These are phyloP conservation scores for Psilocybe cyanescens DNA, from an alignment of 768 basidiomycete genomes.

Conservation along the genomic window DNA sequence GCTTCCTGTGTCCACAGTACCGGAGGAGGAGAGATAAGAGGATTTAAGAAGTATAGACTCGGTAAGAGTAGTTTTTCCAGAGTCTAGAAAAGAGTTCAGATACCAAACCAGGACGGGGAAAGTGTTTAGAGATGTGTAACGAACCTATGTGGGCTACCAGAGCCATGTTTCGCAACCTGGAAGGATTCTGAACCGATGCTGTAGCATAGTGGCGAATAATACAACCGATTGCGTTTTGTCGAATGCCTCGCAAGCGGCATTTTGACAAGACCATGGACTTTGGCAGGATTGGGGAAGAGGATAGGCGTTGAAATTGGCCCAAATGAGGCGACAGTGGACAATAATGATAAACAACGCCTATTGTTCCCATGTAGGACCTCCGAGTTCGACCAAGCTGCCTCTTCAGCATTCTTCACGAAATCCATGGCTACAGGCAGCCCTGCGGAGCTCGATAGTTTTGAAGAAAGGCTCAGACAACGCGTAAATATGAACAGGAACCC, in stretches of 20 bases:
- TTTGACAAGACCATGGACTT: slow-evolving; percentile 24
- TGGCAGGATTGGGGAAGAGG: not conserved
- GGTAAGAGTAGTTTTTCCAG: slow-evolving; percentile 88
- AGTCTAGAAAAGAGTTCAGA: slow-evolving; percentile 50
- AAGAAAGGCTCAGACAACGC: slow-evolving; percentile 49
- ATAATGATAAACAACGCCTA: slow-evolving; percentile 29
- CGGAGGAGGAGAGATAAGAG: slow-evolving; percentile 70
- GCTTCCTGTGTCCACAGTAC: slow-evolving; percentile 88
- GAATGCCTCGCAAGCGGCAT: slow-evolving; percentile 25
- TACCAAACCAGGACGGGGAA: not conserved
- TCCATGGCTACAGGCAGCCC: slow-evolving; percentile 35
- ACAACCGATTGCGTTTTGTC: not conserved
- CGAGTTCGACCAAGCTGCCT: not conserved
- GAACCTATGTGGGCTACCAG: slow-evolving; percentile 89
- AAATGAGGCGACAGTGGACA: slow-evolving; percentile 11
- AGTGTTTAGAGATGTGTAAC: slow-evolving; percentile 18
- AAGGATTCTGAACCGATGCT: slow-evolving; percentile 36
- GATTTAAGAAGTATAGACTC: slow-evolving; percentile 85
- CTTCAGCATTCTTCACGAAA: not conserved
- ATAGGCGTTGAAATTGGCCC: not conserved
- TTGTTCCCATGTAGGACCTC: slow-evolving; percentile 18
- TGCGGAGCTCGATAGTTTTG: slow-evolving; percentile 28
- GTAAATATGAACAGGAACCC: slow-evolving; percentile 35
- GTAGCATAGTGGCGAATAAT: slow-evolving; percentile 33
- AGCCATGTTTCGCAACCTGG: slow-evolving; percentile 74